phyloP scores from a whole-genome alignment of 306 rosid genomes.

The Ceratonia siliqua region DNA sequence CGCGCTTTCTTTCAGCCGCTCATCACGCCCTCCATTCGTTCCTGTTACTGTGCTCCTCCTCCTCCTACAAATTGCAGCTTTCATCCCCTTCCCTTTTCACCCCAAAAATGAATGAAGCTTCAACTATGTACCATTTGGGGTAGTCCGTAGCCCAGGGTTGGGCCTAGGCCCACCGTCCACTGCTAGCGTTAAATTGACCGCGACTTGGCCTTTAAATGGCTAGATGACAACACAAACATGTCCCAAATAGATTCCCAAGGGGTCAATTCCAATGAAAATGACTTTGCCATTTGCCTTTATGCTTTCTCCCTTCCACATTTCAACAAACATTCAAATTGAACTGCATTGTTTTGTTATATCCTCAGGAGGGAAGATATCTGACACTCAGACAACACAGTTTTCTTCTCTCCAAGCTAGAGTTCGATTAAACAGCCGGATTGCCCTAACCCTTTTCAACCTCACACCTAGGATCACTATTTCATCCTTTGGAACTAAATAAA shows the following conservation, averaged over 20 bases:
- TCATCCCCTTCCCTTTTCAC: not conserved
- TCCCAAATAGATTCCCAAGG: not conserved
- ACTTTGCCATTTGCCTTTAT: too few species aligned
- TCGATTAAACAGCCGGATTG: too few species aligned
- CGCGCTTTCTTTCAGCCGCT: conserved; percentile 7
- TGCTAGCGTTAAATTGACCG: too few species aligned
- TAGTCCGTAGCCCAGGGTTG: too few species aligned
- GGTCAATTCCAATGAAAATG: not conserved
- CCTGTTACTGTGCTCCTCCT: not conserved
- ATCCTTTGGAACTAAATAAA: too few species aligned
- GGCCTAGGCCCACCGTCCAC: too few species aligned
- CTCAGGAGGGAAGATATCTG: too few species aligned
- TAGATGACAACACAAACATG: not conserved
- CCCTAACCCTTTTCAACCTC: too few species aligned
- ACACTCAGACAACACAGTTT: too few species aligned
- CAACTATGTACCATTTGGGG: too few species aligned
- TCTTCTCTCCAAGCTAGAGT: too few species aligned
- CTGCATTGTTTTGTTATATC: not conserved
- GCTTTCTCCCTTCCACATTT: not conserved
- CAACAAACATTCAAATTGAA: not conserved
- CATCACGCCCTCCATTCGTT: conserved; percentile 27
- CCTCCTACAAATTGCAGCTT: conserved; percentile 27
- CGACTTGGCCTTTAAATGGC: not conserved
- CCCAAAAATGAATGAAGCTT: not conserved
- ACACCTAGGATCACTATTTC: too few species aligned